Evolutionary conservation across 129 eudicot genomes (phyloP).

Genomic region (Heracleum sosnowskyi): DNA sequence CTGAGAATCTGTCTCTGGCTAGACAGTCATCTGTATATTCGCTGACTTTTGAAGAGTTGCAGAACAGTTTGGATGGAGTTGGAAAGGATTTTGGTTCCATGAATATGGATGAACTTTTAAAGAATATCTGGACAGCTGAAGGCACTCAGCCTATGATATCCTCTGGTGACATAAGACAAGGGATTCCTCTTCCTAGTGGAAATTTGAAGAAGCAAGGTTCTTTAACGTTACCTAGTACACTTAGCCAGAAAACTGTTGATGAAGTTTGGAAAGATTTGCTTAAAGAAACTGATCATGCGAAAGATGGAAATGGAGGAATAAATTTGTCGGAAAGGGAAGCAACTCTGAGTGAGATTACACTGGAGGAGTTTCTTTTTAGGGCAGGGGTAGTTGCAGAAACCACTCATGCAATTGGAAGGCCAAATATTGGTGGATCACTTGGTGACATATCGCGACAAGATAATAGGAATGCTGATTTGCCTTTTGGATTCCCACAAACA

Average conservation of each 20-base stretch:
- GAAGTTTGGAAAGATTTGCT: slow-evolving; percentile 78
- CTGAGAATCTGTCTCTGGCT: slow-evolving; percentile 37
- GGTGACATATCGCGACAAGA: slow-evolving; percentile 25
- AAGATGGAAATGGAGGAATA: slow-evolving; percentile 37
- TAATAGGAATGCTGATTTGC: slow-evolving; percentile 33
- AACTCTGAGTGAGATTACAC: slow-evolving; percentile 76
- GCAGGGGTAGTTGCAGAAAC: slow-evolving; percentile 77
- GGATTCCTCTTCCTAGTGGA: slow-evolving; percentile 23
- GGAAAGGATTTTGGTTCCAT: slow-evolving; percentile 89
- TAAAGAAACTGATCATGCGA: slow-evolving; percentile 29
- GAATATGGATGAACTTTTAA: slow-evolving; percentile 88
- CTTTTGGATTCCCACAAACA: slow-evolving; percentile 54
- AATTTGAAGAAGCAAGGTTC: slow-evolving; percentile 73
- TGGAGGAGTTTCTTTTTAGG: slow-evolving; percentile 74
- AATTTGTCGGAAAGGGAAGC: slow-evolving; percentile 45
- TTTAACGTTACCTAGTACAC: slow-evolving; percentile 74
- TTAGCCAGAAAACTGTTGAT: slow-evolving; percentile 85
- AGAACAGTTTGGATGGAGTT: slow-evolving; percentile 55
- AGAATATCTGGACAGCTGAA: slow-evolving; percentile 80
- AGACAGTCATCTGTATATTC: slow-evolving; percentile 71
- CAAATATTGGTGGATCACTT: slow-evolving; percentile 26
- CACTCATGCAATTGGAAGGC: slow-evolving; percentile 21
- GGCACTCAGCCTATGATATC: slow-evolving; percentile 57
- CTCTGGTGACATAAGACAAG: slow-evolving; percentile 28
- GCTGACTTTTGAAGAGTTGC: slow-evolving; percentile 77